Evolutionary conservation across 345 rosid genomes (phyloP).

Genomic region (Rhizophora apiculata): DNA sequence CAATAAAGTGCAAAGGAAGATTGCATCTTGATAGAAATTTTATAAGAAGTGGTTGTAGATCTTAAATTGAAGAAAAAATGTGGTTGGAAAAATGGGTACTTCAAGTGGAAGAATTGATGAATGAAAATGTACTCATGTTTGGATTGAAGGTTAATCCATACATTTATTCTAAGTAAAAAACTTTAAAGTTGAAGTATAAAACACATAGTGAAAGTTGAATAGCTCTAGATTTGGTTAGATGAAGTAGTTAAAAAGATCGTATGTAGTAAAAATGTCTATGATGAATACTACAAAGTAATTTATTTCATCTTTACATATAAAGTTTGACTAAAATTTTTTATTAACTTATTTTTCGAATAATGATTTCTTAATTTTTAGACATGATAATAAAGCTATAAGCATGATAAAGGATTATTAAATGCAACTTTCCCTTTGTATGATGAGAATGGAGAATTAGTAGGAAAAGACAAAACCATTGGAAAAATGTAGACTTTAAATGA

Average conservation of each 20-base stretch:
- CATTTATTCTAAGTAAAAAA: background rate
- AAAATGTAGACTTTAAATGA: background rate
- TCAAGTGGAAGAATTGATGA: no score
- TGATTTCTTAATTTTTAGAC: no score
- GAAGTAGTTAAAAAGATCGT: background rate
- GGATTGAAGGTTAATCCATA: no score
- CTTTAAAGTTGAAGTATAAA: background rate
- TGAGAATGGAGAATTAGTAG: background rate
- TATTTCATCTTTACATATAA: background rate
- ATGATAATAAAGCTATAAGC: background rate
- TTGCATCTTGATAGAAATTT: background rate
- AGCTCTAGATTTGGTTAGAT: background rate
- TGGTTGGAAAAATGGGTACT: background rate
- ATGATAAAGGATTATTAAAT: background rate
- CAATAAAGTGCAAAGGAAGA: background rate
- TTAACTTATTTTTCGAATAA: no score
- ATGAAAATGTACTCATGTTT: no score
- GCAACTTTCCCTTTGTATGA: background rate
- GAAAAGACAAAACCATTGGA: background rate
- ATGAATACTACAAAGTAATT: background rate
- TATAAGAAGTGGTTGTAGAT: background rate
- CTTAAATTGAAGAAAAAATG: no score
- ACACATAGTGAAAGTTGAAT: background rate
- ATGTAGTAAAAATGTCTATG: background rate
- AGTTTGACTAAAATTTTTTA: no score